Evolutionary conservation across 805 yeast species (phyloP).

Genomic region (Debaryomyces maramus): DNA sequence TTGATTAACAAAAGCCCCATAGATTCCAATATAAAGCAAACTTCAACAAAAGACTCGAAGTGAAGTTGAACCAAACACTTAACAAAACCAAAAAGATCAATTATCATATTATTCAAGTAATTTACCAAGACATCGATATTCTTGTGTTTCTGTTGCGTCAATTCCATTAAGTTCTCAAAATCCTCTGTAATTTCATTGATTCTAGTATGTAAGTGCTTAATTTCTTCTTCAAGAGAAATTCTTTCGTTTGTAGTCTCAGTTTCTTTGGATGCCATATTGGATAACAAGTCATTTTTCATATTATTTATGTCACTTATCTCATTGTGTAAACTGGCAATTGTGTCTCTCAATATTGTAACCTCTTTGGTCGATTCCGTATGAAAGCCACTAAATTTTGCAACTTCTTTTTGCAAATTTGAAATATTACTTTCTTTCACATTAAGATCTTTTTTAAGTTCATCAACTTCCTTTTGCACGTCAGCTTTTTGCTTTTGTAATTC

Average conservation of each 20-base stretch:
- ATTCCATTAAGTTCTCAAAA: conserved; percentile 43
- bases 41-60: conserved; percentile 38
- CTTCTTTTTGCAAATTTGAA: conserved; percentile 11
- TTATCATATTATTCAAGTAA: conserved; percentile 22
- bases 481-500: conserved; percentile 1
- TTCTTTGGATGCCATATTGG: conserved; percentile 68
- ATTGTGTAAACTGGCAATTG: conserved; percentile 10
- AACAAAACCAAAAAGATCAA: conserved; percentile 14
- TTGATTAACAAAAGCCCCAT: conserved; percentile 71
- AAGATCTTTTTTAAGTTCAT: conserved; percentile 10
- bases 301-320: conserved; percentile 23
- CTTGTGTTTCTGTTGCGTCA: conserved; percentile 28
- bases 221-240: conserved; percentile 47
- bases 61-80: conserved; percentile 16
- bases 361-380: conserved; percentile 13
- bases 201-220: conserved; percentile 42
- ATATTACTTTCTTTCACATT: conserved; percentile 12
- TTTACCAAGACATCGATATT: conserved; percentile 27
- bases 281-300: conserved; percentile 63
- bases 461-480: conserved; percentile 6
- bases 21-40: conserved; percentile 63
- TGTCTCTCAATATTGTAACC: conserved; percentile 14
- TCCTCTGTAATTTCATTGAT: conserved; percentile 49
- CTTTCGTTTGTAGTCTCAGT: conserved; percentile 57
- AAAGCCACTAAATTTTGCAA: conserved; percentile 11